Evolutionary conservation across 2,329 filamentous ascomycete species (phyloP).

Genomic region (Colletotrichum orchidophilum): DNA sequence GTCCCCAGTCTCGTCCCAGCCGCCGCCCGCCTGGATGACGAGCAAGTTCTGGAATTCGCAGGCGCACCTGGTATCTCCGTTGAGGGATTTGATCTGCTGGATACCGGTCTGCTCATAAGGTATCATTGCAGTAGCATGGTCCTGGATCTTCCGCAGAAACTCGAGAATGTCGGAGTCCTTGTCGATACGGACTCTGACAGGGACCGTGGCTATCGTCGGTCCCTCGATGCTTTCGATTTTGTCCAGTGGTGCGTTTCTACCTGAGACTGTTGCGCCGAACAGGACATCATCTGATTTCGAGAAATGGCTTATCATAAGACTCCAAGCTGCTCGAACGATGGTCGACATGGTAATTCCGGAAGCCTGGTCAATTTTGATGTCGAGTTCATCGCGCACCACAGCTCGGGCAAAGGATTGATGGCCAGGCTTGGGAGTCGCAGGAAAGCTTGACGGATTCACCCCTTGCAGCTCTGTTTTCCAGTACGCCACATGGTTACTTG

Average conservation of each 20-base stretch:
- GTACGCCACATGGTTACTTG: not conserved
- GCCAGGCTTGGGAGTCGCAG: not conserved
- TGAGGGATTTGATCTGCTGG: constrained; percentile 31
- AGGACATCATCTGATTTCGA: constrained; percentile 39
- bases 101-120: constrained; percentile 38
- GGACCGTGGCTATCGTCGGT: constrained; percentile 44
- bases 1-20: constrained; percentile 4
- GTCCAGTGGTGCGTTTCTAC: constrained; percentile 39
- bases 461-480: constrained; percentile 3
- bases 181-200: constrained; percentile 36
- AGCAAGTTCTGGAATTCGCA: constrained; percentile 42
- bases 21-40: constrained; percentile 40
- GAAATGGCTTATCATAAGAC: constrained; percentile 48
- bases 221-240: constrained; percentile 41
- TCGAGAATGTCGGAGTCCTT: not conserved
- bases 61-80: constrained; percentile 22
- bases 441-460: not conserved
- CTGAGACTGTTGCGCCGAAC: constrained; percentile 42
- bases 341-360: constrained; percentile 32
- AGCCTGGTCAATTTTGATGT: not conserved
- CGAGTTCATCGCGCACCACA: constrained; percentile 1
- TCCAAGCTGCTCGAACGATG: constrained; percentile 40
- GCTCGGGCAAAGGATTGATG: constrained; percentile 14
- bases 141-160: constrained; percentile 32
- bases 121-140: constrained; percentile 35